These are phyloP conservation scores for Musa troglodytarum DNA, from an alignment of 176 grass and related monocot species.

Conservation along the genomic window DNA sequence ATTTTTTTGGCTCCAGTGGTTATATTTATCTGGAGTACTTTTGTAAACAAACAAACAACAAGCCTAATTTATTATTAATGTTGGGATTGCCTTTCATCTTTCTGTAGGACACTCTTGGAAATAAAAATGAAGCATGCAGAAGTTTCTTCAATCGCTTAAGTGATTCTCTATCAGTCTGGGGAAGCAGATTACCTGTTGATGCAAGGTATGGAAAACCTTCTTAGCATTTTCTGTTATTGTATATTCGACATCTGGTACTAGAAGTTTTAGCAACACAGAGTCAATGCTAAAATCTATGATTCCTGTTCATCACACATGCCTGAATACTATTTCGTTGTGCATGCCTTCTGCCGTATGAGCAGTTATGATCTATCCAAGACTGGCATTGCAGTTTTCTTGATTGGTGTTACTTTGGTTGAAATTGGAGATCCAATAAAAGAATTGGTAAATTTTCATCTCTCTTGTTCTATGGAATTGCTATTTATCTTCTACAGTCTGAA, in stretches of 20 bases:
- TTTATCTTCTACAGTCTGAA: no score
- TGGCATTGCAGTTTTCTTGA: not conserved
- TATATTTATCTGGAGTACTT: not conserved
- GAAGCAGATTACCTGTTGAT: conserved; percentile 74
- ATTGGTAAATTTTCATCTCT: not conserved
- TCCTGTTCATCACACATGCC: no score
- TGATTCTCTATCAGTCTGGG: conserved; percentile 73
- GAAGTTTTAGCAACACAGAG: not conserved
- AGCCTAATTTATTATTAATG: not conserved
- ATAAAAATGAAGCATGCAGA: conserved; percentile 58
- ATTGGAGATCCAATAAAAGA: not conserved
- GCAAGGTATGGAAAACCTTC: conserved; percentile 44
- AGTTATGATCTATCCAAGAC: no score
- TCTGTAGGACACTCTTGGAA: conserved; percentile 61
- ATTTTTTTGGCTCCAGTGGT: not conserved
- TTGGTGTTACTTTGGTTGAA: not conserved
- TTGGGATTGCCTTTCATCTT: not conserved
- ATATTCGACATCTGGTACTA: not conserved
- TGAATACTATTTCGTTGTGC: no score
- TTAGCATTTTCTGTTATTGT: not conserved
- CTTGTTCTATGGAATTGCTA: not conserved
- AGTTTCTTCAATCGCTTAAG: conserved; percentile 59
- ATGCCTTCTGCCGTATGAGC: no score
- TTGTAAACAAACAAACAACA: not conserved
- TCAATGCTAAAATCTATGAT: not conserved